A percentile compares a stretch with the other conserved stretches of the same genome.
Conservation (phyloP, 345 rosid species). For the Hibiscus mutabilis region DNA sequence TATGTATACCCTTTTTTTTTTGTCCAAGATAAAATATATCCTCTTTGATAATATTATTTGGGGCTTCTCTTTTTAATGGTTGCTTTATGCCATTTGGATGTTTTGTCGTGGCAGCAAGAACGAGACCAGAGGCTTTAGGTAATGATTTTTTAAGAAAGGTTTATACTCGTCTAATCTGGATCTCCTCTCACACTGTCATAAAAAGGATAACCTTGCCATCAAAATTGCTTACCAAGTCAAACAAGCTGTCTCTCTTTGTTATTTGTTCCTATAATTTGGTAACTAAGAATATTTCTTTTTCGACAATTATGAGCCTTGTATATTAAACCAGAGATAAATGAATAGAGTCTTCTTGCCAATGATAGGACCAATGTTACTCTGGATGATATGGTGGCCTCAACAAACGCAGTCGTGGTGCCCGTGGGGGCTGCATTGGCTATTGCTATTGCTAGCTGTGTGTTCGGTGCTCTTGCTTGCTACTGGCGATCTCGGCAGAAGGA, state of each 20-base stretch:
- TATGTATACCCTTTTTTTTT: not conserved
- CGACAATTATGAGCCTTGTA: not conserved
- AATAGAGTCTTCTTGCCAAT: conserved; percentile 26
- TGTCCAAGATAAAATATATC: not conserved
- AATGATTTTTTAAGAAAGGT: conserved; percentile 1
- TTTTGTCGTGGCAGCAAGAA: conserved; percentile 96
- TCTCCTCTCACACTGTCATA: not conserved
- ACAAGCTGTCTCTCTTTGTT: not conserved
- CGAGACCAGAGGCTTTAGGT: conserved; percentile 96
- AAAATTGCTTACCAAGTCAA: not conserved
- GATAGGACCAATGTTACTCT: conserved; percentile 32
- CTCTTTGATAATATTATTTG: not conserved
- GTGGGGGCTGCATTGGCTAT: conserved; percentile 95
- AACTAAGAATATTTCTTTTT: too few species aligned
- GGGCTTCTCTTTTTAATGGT: not conserved
- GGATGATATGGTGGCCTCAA: conserved; percentile 56
- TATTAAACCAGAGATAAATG: conserved; percentile 17
- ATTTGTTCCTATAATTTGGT: too few species aligned
- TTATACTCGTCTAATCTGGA: not conserved
- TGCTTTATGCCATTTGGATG: conserved; percentile 18
- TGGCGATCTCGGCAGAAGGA: conserved; percentile 97
- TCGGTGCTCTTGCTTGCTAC: conserved; percentile 95
- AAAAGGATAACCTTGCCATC: not conserved
- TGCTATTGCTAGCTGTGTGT: conserved; percentile 94
- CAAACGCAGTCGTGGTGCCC: conserved; percentile 79